These are phyloP conservation scores for Rubia balearica DNA, from an alignment of 305 asterid genomes.

Conservation along the genomic window DNA sequence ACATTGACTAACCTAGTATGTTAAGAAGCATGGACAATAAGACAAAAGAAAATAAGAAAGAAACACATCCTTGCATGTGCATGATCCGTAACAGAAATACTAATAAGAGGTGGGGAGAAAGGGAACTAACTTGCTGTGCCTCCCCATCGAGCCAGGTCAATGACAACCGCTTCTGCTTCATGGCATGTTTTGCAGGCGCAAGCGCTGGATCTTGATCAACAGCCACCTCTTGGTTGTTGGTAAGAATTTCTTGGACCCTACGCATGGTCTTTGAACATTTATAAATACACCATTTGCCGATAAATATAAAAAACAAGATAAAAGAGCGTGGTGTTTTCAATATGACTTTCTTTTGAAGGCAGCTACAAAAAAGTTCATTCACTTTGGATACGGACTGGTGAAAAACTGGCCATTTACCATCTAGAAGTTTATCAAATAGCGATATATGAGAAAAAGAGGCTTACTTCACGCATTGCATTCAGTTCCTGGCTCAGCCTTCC, in stretches of 20 bases:
- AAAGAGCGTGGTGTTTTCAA: neutral
- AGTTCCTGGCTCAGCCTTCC: slow-evolving; percentile 93
- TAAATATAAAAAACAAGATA: slow-evolving; percentile 18
- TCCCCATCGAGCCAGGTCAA: slow-evolving; percentile 99
- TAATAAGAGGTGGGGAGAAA: slow-evolving; percentile 10
- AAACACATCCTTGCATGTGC: neutral
- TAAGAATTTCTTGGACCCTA: slow-evolving; percentile 70
- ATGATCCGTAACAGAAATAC: neutral
- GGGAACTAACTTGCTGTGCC: slow-evolving; percentile 60
- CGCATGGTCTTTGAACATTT: slow-evolving; percentile 73
- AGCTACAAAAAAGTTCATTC: neutral
- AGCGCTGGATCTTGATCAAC: slow-evolving; percentile 43
- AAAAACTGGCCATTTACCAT: neutral
- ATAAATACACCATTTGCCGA: slow-evolving; percentile 27
- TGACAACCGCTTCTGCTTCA: slow-evolving; percentile 66
- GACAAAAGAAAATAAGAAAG: too few relatives aligned
- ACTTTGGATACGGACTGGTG: neutral
- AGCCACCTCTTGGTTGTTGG: slow-evolving; percentile 35
- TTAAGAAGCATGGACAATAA: neutral
- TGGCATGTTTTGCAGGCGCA: slow-evolving; percentile 54
- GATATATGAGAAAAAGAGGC: slow-evolving; percentile 21
- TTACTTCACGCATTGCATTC: slow-evolving; percentile 87
- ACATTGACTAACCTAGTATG: neutral
- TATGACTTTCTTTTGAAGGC: neutral
- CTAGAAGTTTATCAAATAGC: slow-evolving; percentile 10